Conservation (phyloP, 495 filamentous ascomycete species). For the Penicillium waksmanii region DNA sequence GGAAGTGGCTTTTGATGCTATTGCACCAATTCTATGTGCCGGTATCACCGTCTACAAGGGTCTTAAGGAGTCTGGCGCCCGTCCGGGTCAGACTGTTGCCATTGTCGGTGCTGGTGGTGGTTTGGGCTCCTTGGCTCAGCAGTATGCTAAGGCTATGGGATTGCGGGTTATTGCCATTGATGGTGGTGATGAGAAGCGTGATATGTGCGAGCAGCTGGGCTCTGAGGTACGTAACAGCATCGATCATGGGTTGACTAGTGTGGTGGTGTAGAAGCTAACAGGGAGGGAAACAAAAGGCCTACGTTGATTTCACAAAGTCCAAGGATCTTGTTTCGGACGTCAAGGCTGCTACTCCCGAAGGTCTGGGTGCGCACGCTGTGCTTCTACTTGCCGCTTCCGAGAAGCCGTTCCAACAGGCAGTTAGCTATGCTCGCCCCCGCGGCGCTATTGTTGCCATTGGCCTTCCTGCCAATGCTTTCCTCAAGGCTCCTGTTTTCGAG, state of each 20-base stretch:
- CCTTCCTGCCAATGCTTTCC: conserved; percentile 74
- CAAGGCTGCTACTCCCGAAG: conserved; percentile 73
- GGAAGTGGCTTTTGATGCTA: conserved; percentile 68
- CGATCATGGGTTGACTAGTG: no score
- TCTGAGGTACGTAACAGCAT: conserved; percentile 37
- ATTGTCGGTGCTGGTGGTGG: conserved; percentile 92
- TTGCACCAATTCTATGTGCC: conserved; percentile 81
- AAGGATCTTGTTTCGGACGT: conserved; percentile 83
- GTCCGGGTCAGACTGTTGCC: conserved; percentile 78
- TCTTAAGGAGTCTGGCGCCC: conserved; percentile 76
- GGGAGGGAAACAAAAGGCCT: conserved; percentile 39
- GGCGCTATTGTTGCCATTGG: conserved; percentile 86
- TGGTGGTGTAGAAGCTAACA: not conserved
- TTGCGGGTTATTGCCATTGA: conserved; percentile 77
- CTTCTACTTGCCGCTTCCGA: conserved; percentile 82
- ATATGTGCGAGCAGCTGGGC: conserved; percentile 68
- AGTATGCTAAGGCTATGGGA: conserved; percentile 92
- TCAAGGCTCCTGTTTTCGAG: conserved; percentile 83
- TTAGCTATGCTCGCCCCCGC: conserved; percentile 78
- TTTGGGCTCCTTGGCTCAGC: conserved; percentile 78
- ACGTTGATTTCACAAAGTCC: conserved; percentile 75
- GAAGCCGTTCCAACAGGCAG: conserved; percentile 92
- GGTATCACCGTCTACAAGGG: conserved; percentile 93
- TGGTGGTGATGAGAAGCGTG: conserved; percentile 75
- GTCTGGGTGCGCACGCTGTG: conserved; percentile 85